A percentile compares a stretch with the other conserved stretches of the same genome.
Conservation (phyloP, 306 rosid genomes). For the Ormosia emarginata region DNA sequence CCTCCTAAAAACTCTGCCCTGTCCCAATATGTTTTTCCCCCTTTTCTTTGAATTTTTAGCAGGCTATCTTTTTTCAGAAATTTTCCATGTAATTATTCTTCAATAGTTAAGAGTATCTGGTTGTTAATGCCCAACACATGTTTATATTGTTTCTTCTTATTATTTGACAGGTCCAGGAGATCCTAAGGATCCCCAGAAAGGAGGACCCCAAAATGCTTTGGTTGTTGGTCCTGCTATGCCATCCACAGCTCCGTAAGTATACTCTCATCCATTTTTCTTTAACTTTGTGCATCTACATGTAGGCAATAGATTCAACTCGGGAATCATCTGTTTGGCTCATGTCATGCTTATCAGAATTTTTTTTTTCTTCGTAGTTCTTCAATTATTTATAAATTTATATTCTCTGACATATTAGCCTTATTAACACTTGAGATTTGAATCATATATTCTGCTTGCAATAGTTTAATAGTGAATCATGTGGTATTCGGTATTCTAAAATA, state of each 20-base stretch:
- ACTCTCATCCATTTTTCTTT: neutral
- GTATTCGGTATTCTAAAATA: neutral
- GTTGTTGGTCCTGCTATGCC: slow-evolving; percentile 85
- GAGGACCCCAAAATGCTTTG: slow-evolving; percentile 63
- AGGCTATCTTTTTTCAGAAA: neutral
- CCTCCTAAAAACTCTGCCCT: neutral
- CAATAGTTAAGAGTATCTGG: neutral
- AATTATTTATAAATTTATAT: neutral
- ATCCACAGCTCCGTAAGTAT: slow-evolving; percentile 57
- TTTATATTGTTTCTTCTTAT: slow-evolving; percentile 15
- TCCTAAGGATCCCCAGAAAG: slow-evolving; percentile 47
- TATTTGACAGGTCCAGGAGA: slow-evolving; percentile 51
- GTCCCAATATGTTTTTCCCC: neutral
- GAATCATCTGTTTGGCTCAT: neutral
- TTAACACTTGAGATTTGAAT: neutral
- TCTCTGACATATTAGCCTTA: neutral
- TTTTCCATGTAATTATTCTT: slow-evolving; percentile 8
- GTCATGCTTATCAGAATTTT: neutral
- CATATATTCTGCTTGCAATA: slow-evolving; percentile 1
- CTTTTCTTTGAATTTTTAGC: neutral
- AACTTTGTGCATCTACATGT: neutral
- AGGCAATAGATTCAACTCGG: neutral
- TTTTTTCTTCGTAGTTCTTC: neutral
- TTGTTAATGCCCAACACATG: neutral
- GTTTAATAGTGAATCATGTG: neutral